These are phyloP conservation scores for Penicillium nordicum DNA, from an alignment of 2,329 filamentous ascomycete species.

Conservation along the genomic window DNA sequence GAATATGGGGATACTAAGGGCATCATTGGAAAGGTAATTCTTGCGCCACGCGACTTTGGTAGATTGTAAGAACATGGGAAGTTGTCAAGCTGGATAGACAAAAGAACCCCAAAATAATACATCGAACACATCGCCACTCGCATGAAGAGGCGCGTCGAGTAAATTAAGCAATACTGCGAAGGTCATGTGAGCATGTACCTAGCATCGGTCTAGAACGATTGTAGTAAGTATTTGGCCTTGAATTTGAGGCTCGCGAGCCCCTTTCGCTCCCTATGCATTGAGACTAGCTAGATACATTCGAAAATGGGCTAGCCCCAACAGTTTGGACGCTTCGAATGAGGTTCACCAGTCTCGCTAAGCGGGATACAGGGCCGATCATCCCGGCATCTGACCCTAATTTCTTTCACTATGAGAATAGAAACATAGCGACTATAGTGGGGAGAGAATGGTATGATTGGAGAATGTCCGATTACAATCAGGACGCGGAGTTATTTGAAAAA, in stretches of 20 bases:
- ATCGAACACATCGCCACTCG: background rate
- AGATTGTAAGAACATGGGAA: background rate
- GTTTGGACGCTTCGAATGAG: background rate
- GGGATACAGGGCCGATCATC: slow-evolving; percentile 18
- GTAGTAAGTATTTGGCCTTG: background rate
- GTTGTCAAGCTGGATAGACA: background rate
- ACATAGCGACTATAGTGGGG: background rate
- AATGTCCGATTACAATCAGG: slow-evolving; percentile 21
- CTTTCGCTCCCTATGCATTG: background rate
- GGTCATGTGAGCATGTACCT: background rate
- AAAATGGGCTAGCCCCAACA: slow-evolving; percentile 3
- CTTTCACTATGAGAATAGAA: slow-evolving; percentile 2
- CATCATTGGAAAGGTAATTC: background rate
- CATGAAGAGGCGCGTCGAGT: background rate
- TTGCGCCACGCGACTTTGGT: background rate
- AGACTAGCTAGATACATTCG: background rate
- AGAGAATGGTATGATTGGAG: slow-evolving; percentile 17
- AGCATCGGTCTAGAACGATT: background rate
- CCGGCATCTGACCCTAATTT: slow-evolving; percentile 12
- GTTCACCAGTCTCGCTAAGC: background rate
- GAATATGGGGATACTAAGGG: background rate
- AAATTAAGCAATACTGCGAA: background rate
- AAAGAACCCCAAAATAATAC: too few species aligned
- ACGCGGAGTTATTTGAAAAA: slow-evolving; percentile 19
- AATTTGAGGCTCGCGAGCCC: background rate